A percentile compares a stretch with the other conserved stretches of the same genome.
Conservation (phyloP, 139 green algal genomes). For the Mychonastes homosphaera region DNA sequence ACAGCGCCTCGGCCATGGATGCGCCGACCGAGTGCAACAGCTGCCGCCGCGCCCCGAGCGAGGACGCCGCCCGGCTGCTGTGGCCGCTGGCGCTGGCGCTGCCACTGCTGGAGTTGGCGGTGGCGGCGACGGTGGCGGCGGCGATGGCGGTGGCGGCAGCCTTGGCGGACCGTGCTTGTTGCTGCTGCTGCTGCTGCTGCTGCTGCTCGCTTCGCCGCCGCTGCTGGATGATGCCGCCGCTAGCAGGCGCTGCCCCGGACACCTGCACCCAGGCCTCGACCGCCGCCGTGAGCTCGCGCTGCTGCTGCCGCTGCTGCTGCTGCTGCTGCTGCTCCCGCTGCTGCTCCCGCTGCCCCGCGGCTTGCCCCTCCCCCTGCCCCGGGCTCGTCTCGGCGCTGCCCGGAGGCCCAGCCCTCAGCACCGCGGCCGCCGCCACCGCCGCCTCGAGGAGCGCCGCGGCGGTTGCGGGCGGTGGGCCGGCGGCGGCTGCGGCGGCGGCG, state of each 20-base stretch:
- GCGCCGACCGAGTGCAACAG: too few species aligned
- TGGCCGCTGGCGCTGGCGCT: neutral
- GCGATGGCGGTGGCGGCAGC: too few species aligned
- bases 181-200: neutral
- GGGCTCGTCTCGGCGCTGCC: too few species aligned
- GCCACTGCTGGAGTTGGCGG: neutral
- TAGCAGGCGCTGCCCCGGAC: too few species aligned
- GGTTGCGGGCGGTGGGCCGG: too few species aligned
- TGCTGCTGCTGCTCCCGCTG: neutral
- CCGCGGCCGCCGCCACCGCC: too few species aligned
- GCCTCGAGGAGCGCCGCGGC: too few species aligned
- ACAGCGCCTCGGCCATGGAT: too few species aligned
- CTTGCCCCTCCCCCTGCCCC: neutral
- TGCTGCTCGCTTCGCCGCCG: neutral
- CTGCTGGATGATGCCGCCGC: neutral
- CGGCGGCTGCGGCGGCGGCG: too few species aligned
- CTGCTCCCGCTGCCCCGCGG: neutral
- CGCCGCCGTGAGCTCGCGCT: too few species aligned
- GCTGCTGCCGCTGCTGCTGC: constrained; percentile 1
- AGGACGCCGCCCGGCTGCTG: neutral
- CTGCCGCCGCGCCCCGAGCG: neutral
- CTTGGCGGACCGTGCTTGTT: neutral
- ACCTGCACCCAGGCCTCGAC: too few species aligned
- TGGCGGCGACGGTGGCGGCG: neutral
- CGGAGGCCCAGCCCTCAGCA: too few species aligned